A percentile compares a stretch with the other conserved stretches of the same genome.
phyloP scores from a whole-genome alignment of 2,329 filamentous ascomycete species.

The Zymoseptoria brevis region DNA sequence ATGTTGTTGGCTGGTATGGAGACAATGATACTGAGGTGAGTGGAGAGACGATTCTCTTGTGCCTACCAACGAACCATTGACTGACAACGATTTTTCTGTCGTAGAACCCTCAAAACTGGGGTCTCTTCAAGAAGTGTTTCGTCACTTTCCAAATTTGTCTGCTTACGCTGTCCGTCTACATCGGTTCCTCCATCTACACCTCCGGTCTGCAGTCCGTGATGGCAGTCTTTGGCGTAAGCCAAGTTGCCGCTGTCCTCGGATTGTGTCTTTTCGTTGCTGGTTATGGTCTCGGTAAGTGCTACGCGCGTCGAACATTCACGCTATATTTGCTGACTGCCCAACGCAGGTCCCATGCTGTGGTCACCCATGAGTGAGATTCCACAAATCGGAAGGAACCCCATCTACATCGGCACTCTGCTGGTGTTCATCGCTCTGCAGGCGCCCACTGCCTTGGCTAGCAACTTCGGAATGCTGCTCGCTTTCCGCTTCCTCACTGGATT shows the following conservation, averaged over 20 bases:
- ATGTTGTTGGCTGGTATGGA: conserved; percentile 46
- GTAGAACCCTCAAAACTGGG: conserved; percentile 31
- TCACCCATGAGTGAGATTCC: conserved; percentile 45
- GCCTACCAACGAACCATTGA: neutral
- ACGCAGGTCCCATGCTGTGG: conserved; percentile 34
- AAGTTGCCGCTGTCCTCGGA: conserved; percentile 42
- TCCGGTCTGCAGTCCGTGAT: conserved; percentile 37
- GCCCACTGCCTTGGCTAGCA: conserved; percentile 40
- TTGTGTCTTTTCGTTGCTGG: conserved; percentile 45
- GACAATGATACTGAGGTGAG: conserved; percentile 35
- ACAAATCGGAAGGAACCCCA: conserved; percentile 40
- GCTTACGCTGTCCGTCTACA: conserved; percentile 45
- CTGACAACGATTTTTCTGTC: neutral
- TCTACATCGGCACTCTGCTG: conserved; percentile 43
- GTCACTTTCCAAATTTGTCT: conserved; percentile 41
- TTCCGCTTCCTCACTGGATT: conserved; percentile 48
- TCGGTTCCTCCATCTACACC: conserved; percentile 45
- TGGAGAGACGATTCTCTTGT: conserved; percentile 4
- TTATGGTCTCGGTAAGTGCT: conserved; percentile 40
- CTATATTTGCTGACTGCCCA: neutral
- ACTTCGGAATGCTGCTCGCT: conserved; percentile 46
- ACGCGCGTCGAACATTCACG: too few species aligned
- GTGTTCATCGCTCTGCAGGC: conserved; percentile 46
- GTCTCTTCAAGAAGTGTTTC: conserved; percentile 33
- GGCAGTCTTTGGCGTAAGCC: conserved; percentile 37